Evolutionary conservation across 176 grass and related monocot species (phyloP), one percentile per base, ranked within the genome.

Genomic region (Tillandsia leiboldiana): DNA sequence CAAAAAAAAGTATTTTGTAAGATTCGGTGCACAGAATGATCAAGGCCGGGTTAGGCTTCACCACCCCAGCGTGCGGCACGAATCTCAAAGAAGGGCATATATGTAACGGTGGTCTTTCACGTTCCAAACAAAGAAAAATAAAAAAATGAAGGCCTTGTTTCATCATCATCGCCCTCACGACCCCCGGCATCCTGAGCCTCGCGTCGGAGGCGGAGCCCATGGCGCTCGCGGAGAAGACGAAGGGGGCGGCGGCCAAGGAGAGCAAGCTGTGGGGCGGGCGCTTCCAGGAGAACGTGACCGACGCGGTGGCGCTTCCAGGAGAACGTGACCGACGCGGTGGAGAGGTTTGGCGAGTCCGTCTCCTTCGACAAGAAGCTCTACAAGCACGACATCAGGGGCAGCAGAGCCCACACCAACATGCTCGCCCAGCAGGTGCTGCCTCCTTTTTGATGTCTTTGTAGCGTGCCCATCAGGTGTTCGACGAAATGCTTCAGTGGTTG

Each of bases 301-400:
- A 93, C 33, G 94, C 85, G 52, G 84, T 90, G 50, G 89, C 65
- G 82, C 11, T 90, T 90, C 51, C 83, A 99, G 80, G 94, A 92
- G 29, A 86, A 70, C 15, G 80, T 85, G 74, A 87, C 82, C 62
- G 89, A 93, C 33, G 94, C 85, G 52, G 84, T 90, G 50, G 89
- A 90, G 62, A 72, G 81, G 14, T 97, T 92, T 80, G 85, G 83
- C 14, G 94, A 97, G 82, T 97, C 94, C 12, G 87, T 97, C 69
- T 89, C 86, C 73, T 85, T 89, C 74, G 89, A 93, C 50, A 85
- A 91, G 63, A 83, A 90, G 71, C 94, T 99, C 29, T 99, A 99
- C 86, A 90, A 92, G 80, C 88, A 93, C 53, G 94, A 99, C 70
- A 93, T 99, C 50, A 87, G 90, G 75, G 94, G 89, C 57, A 99